phyloP scores from a whole-genome alignment of 192 early-diverging fungal genomes.

The Entomortierella beljakovae region DNA sequence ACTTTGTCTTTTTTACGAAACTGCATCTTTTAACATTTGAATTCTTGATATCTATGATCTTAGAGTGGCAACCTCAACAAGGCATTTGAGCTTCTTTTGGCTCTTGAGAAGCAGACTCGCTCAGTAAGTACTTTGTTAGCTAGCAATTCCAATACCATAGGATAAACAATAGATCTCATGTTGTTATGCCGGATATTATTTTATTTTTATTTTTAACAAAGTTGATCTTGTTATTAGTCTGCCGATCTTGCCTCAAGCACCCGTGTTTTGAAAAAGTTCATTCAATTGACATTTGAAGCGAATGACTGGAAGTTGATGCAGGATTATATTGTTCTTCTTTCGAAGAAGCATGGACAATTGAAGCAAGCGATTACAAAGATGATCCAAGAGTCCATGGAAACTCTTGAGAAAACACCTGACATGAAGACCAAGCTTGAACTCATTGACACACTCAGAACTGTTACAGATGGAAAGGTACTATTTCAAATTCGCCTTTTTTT shows the following conservation, averaged over 20 bases:
- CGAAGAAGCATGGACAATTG: conserved; percentile 98
- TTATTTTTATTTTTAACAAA: not conserved
- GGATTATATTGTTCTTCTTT: conserved; percentile 89
- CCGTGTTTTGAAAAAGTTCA: conserved; percentile 83
- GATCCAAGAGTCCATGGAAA: conserved; percentile 93
- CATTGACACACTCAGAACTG: conserved; percentile 92
- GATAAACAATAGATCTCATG: too few relatives aligned
- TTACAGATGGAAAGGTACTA: conserved; percentile 95
- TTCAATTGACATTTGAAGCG: conserved; percentile 77
- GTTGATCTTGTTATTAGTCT: conserved; percentile 59
- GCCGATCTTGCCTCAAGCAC: conserved; percentile 92
- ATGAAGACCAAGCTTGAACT: conserved; percentile 88
- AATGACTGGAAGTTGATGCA: conserved; percentile 91
- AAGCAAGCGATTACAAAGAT: conserved; percentile 95
- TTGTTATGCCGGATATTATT: too few relatives aligned
- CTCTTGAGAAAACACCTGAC: conserved; percentile 87
- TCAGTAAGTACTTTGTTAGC: conserved; percentile 64
- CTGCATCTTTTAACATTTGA: not conserved
- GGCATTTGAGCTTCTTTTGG: conserved; percentile 90
- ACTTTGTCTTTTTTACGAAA: not conserved
- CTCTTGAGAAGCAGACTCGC: conserved; percentile 95
- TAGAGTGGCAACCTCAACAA: conserved; percentile 79
- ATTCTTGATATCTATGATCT: not conserved
- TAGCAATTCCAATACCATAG: not conserved
- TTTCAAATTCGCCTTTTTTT: not conserved